Conservation (phyloP, 108 stramenopile species). For the Nitzschia putrida region DNA sequence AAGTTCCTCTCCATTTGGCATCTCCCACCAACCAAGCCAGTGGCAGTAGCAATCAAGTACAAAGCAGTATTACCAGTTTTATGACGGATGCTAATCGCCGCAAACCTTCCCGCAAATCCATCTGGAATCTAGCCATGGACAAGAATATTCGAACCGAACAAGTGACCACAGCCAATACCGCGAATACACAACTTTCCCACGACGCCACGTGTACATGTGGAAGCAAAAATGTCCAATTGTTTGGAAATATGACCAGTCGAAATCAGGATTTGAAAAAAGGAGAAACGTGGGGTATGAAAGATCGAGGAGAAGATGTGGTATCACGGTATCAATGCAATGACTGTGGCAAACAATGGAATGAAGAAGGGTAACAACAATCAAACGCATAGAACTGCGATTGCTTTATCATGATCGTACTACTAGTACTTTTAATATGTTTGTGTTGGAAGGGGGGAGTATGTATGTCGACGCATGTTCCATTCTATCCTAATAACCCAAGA, state of each 20-base stretch:
- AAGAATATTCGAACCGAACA: conserved; percentile 8
- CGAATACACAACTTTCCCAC: background rate
- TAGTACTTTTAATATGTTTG: no score
- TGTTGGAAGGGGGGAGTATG: no score
- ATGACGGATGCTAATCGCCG: conserved; percentile 34
- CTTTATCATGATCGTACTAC: no score
- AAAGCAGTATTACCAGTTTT: conserved; percentile 33
- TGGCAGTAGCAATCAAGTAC: conserved; percentile 22
- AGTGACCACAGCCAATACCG: background rate
- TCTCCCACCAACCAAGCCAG: conserved; percentile 31
- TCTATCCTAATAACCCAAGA: no score
- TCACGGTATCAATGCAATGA: conserved; percentile 57
- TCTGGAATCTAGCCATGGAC: conserved; percentile 68
- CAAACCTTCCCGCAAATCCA: conserved; percentile 48
- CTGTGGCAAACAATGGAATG: conserved; percentile 73
- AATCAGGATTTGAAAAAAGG: conserved; percentile 71
- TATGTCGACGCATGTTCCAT: no score
- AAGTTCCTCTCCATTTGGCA: conserved; percentile 52
- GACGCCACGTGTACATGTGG: conserved; percentile 45
- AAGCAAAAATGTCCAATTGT: conserved; percentile 47
- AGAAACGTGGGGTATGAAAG: conserved; percentile 75
- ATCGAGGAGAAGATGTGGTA: conserved; percentile 55
- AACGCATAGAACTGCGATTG: no score
- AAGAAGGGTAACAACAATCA: conserved; percentile 40
- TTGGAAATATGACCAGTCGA: conserved; percentile 63